Conservation (phyloP, 768 basidiomycete species). For the Russula sp. region DNA sequence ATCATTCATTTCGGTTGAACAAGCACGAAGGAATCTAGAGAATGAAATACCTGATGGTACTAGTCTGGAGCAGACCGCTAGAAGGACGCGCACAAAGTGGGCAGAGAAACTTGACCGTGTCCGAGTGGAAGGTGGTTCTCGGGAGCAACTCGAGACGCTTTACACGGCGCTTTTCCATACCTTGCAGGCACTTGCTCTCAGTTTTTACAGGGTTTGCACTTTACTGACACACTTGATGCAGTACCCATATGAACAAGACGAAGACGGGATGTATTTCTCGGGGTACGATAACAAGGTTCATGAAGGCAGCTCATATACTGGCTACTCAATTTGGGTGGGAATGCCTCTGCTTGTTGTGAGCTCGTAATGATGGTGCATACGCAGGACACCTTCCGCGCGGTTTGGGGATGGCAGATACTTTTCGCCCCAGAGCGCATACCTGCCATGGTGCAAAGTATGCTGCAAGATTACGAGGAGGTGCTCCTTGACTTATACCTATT, state of each 20-base stretch:
- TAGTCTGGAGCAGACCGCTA: conserved; percentile 35
- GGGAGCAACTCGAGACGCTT: background rate
- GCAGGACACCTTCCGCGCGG: conserved; percentile 73
- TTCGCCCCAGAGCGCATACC: conserved; percentile 72
- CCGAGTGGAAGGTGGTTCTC: conserved; percentile 7
- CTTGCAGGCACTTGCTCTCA: background rate
- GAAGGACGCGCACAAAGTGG: conserved; percentile 34
- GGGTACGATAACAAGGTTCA: conserved; percentile 67
- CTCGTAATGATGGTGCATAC: background rate
- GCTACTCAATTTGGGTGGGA: conserved; percentile 73
- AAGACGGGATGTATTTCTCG: conserved; percentile 65
- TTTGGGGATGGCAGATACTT: conserved; percentile 74
- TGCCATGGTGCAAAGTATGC: conserved; percentile 73
- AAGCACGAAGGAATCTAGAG: conserved; percentile 40
- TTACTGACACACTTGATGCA: conserved; percentile 29
- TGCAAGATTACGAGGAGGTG: conserved; percentile 69
- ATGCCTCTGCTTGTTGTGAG: background rate
- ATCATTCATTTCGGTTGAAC: conserved; percentile 31
- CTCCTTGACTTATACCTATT: background rate
- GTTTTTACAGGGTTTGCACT: conserved; percentile 8
- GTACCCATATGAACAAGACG: conserved; percentile 75
- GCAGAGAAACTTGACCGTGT: conserved; percentile 38
- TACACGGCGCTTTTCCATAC: background rate
- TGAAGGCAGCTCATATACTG: conserved; percentile 64
- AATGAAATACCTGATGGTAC: conserved; percentile 37